Percentiles rank a stretch among this genome's conserved stretches.
phyloP scores from a whole-genome alignment of 2,329 filamentous ascomycete genomes.

The Trichoderma oligosporum region DNA sequence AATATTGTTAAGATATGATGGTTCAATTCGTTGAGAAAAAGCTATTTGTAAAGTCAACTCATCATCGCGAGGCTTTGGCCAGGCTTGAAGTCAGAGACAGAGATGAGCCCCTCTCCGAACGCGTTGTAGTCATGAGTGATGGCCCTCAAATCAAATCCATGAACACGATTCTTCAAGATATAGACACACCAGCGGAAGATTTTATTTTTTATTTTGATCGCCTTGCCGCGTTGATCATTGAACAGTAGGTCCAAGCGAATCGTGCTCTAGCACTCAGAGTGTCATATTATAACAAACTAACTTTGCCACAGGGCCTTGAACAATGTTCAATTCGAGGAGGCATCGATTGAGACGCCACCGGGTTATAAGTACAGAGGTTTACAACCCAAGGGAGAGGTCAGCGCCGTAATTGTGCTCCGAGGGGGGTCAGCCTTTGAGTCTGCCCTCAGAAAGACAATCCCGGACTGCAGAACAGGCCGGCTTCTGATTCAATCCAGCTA shows the following conservation, averaged over 20 bases:
- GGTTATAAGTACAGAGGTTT: slow-evolving; percentile 69
- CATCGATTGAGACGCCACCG: slow-evolving; percentile 66
- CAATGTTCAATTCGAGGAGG: slow-evolving; percentile 65
- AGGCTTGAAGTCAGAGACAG: slow-evolving; percentile 70
- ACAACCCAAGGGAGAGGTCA: slow-evolving; percentile 66
- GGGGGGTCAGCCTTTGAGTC: slow-evolving; percentile 87
- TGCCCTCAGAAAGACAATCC: slow-evolving; percentile 83
- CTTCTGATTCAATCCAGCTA: slow-evolving; percentile 87
- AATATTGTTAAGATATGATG: slow-evolving; percentile 66
- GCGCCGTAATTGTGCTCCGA: slow-evolving; percentile 82
- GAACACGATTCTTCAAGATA: slow-evolving; percentile 84
- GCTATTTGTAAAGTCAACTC: slow-evolving; percentile 76
- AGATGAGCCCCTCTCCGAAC: slow-evolving; percentile 67
- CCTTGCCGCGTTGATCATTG: slow-evolving; percentile 77
- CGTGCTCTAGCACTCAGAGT: neutral
- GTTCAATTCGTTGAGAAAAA: slow-evolving; percentile 88
- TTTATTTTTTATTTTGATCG: slow-evolving; percentile 98
- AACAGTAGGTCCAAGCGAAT: slow-evolving; percentile 51
- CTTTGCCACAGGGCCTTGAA: slow-evolving; percentile 61
- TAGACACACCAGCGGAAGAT: slow-evolving; percentile 74
- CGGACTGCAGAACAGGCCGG: slow-evolving; percentile 85
- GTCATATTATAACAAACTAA: slow-evolving; percentile 20
- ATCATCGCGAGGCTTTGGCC: slow-evolving; percentile 75
- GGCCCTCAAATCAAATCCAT: slow-evolving; percentile 82
- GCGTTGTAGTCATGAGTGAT: slow-evolving; percentile 69